A percentile compares a stretch with the other conserved stretches of the same genome.
Conservation (phyloP, 202 grass and related monocot species). For the Cymbopogon flexuosus region DNA sequence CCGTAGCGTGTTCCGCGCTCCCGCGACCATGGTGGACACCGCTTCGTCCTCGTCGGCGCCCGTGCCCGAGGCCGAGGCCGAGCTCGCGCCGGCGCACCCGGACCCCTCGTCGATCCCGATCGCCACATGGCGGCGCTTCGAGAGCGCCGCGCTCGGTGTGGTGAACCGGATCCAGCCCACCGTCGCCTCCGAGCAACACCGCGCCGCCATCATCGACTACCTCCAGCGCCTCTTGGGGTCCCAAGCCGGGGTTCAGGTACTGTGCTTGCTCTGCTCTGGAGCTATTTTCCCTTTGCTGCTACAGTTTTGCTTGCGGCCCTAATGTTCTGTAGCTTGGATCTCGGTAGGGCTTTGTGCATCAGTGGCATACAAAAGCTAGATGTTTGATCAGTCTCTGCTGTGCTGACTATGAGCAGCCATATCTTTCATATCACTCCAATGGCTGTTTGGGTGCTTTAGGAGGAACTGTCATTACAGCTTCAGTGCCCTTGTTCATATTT, state of each 20-base stretch:
- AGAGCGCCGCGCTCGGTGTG: slow-evolving; percentile 50
- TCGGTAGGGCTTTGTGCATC: not conserved
- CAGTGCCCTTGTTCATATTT: slow-evolving; percentile 1
- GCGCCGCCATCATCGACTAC: slow-evolving; percentile 62
- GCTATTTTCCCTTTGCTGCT: not conserved
- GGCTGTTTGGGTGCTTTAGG: slow-evolving; percentile 13
- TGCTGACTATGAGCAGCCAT: not conserved
- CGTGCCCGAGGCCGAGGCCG: not conserved
- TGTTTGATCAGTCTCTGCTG: not conserved
- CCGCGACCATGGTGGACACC: slow-evolving; percentile 52
- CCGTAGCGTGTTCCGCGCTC: not conserved
- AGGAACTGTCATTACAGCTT: not conserved
- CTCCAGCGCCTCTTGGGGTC: slow-evolving; percentile 51
- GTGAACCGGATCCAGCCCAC: slow-evolving; percentile 55
- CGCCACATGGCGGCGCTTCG: slow-evolving; percentile 45
- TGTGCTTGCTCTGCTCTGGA: not conserved
- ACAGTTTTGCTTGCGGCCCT: not conserved
- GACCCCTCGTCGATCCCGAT: slow-evolving; percentile 47
- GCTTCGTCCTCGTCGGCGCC: slow-evolving; percentile 28
- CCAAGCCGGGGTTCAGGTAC: slow-evolving; percentile 41
- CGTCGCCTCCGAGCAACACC: slow-evolving; percentile 44
- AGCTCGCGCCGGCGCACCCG: slow-evolving; percentile 32
- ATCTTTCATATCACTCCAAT: not conserved
- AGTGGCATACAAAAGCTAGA: not conserved
- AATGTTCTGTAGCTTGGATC: not conserved